Base-by-base conservation (phyloP, 1,139 yeast species). In the Ogataea hybrid region DNA sequence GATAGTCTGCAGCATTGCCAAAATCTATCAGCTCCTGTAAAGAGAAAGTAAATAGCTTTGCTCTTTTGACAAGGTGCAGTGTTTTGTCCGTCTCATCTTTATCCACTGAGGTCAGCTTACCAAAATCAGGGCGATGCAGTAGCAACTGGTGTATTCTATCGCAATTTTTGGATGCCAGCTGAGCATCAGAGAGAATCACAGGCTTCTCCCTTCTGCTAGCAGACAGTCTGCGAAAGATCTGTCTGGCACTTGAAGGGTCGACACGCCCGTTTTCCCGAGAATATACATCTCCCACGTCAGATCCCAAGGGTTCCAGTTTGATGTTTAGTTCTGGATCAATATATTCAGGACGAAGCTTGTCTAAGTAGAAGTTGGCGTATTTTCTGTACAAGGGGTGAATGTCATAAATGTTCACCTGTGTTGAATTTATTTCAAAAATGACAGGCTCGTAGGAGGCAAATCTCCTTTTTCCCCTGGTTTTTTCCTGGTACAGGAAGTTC, bases 1-100 rank as follows among this genome's bases (percentile, higher is more conserved):
- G 48, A 28, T 41, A 55, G 40, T 61, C 65, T 4, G 56, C 32
- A 2, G 64, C 65, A 34, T 53, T 57, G 9, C 65, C 65, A 41
- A 53, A 59, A 28, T 48, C 48, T 6, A 51, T 32, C 11, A 60
- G 36, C 28, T 61, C 61, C 42, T 61, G 64, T 27, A 61, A 39
- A 4, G 64, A 59, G 27, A 45, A 55, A 3, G 58, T 39, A 34
- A 42, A 41, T 5, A 49, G 28, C 6, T 33, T 22, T 20, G 40
- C 10, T 17, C 43, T 28, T 25, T 39, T 30, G 21, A 44, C 15
- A 6, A 12, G 14, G 11, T 40, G 23, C 21, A 51, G 42, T 16
- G 41, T 41, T 2, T 36, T 29, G 20, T 30, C 43, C n/a, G 42
- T 41, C 6, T 48, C 47, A 12, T 44, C 42, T 15, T 42, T 25